phyloP scores from a whole-genome alignment of 176 grass and related monocot genomes.

The Otatea glauca region DNA sequence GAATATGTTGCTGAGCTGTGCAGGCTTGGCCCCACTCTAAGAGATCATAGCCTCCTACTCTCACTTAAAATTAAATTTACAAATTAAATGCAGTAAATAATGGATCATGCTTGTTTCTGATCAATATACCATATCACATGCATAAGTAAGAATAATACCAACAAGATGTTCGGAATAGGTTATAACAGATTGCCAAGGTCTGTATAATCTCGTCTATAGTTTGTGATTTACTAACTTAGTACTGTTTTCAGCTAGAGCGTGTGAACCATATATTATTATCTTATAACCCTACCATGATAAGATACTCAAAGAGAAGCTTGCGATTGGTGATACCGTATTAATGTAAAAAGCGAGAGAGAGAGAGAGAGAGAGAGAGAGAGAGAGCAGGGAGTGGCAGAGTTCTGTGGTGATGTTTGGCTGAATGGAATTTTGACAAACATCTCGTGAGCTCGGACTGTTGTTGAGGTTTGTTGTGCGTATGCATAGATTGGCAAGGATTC shows the following conservation, averaged over 20 bases:
- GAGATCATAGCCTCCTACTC: not conserved
- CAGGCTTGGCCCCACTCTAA: constrained; percentile 12
- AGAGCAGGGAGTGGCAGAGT: constrained; percentile 17
- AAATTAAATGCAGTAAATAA: not conserved
- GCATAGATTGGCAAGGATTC: constrained; percentile 46
- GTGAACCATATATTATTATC: not conserved
- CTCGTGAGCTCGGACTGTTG: constrained; percentile 67
- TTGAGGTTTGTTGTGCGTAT: constrained; percentile 43
- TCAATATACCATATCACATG: constrained; percentile 26
- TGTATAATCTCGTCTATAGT: not conserved
- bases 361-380: constrained; percentile 12
- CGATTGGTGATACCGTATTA: constrained; percentile 21
- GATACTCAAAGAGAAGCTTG: not conserved
- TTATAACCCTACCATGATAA: not conserved
- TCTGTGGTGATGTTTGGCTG: constrained; percentile 45
- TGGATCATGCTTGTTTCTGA: not conserved
- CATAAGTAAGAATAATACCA: not conserved
- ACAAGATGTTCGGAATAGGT: not conserved
- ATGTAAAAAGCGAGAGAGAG: not conserved
- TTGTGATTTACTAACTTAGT: constrained; percentile 30
- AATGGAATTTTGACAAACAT: constrained; percentile 65
- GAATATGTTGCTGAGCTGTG: constrained; percentile 49
- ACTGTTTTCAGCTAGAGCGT: not conserved
- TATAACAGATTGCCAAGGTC: not conserved
- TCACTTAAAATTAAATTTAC: not conserved